Conservation (phyloP, 768 basidiomycete species). For the Termitomyces sp. region DNA sequence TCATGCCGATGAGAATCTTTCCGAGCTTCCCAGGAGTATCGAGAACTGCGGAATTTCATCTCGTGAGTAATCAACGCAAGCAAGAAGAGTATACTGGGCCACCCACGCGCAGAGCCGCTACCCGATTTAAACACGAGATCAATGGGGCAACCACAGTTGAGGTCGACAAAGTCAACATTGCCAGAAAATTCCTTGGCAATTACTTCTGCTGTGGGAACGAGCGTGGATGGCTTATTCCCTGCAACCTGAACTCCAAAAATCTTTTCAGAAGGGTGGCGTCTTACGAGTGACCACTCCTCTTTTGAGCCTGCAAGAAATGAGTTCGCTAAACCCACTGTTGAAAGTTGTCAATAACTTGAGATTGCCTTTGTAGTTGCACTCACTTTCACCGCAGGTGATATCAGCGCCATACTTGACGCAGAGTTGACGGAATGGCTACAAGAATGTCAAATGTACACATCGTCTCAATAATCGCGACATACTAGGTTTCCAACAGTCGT, state of each 20-base stretch:
- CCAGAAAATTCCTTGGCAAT: conserved; percentile 65
- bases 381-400: conserved; percentile 94
- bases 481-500: conserved; percentile 97
- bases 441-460: neutral
- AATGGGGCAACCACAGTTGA: conserved; percentile 97
- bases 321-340: conserved; percentile 83
- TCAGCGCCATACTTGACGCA: conserved; percentile 87
- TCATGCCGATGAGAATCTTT: conserved; percentile 90
- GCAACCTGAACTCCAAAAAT: conserved; percentile 93
- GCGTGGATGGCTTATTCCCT: conserved; percentile 76
- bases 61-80: neutral
- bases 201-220: conserved; percentile 81
- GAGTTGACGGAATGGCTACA: conserved; percentile 86
- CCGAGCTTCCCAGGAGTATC: conserved; percentile 81
- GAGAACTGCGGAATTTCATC: conserved; percentile 51
- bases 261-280: conserved; percentile 82
- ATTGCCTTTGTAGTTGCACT: conserved; percentile 11
- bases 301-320: conserved; percentile 87
- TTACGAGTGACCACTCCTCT: conserved; percentile 92
- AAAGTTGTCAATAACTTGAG: neutral
- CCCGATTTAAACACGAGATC: conserved; percentile 92
- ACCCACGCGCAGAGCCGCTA: conserved; percentile 85
- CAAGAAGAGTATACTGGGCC: neutral
- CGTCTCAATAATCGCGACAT: conserved; percentile 14
- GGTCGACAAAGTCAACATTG: conserved; percentile 84